Conservation (phyloP, 2,329 filamentous ascomycete species). For the Kalmusia sp. region DNA sequence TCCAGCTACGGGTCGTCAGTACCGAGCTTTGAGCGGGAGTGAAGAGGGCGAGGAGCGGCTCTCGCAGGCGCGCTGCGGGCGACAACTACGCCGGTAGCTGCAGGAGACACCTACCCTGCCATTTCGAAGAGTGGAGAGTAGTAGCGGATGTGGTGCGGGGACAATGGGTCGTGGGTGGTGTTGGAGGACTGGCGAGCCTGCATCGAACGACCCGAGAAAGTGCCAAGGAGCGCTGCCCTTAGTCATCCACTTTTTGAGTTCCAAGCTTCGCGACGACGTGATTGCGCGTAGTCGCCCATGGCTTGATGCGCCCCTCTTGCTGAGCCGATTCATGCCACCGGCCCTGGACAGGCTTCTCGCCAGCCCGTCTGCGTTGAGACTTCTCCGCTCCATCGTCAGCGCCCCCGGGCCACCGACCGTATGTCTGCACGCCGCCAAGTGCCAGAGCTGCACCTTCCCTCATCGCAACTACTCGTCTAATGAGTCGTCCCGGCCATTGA, state of each 20-base stretch:
- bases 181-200: constrained; percentile 31
- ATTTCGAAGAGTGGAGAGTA: constrained; percentile 50
- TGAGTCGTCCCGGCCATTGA: neutral
- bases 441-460: constrained; percentile 21
- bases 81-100: constrained; percentile 17
- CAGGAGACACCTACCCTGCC: constrained; percentile 48
- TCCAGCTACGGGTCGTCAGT: constrained; percentile 45
- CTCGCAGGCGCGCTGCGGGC: constrained; percentile 14
- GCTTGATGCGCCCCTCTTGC: constrained; percentile 17
- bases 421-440: constrained; percentile 22
- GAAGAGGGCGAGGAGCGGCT: constrained; percentile 15
- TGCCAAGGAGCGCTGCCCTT: constrained; percentile 9
- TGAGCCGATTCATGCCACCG: constrained; percentile 50
- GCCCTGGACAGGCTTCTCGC: constrained; percentile 55
- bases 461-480: constrained; percentile 25
- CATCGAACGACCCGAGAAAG: constrained; percentile 36
- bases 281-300: constrained; percentile 24
- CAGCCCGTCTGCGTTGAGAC: constrained; percentile 51
- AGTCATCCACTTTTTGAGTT: constrained; percentile 23
- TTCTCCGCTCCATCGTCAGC: constrained; percentile 44
- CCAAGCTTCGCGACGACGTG: neutral
- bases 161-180: constrained; percentile 43
- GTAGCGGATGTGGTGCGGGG: constrained; percentile 31
- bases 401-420: constrained; percentile 26
- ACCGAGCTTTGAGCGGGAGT: constrained; percentile 20